These are phyloP conservation scores for Pyrus betulifolia DNA, from an alignment of 306 rosid species.

Conservation along the genomic window DNA sequence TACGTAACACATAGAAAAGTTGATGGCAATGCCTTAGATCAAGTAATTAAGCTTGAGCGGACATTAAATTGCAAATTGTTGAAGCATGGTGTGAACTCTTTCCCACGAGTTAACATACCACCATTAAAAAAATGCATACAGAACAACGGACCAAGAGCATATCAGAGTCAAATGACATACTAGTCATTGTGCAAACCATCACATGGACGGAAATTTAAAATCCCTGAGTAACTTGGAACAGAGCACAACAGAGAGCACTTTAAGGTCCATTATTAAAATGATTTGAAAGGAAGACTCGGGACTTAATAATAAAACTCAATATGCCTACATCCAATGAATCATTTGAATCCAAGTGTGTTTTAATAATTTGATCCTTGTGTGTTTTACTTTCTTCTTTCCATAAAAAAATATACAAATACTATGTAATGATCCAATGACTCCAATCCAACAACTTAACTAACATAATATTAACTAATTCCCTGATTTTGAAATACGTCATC, in stretches of 20 bases:
- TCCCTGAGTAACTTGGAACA: not conserved
- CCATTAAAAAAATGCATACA: not conserved
- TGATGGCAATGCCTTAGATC: not conserved
- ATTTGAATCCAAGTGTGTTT: not conserved
- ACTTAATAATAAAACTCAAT: not conserved
- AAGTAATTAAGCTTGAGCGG: not conserved
- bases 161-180: not conserved
- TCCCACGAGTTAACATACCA: not conserved
- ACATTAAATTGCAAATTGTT: not conserved
- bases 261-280: not conserved
- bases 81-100: not conserved
- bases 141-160: not conserved
- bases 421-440: not conserved
- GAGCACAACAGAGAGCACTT: not conserved
- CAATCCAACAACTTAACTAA: not conserved
- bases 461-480: not conserved
- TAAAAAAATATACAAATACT: not conserved
- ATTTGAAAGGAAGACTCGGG: not conserved
- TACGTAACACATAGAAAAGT: not conserved
- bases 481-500: not conserved
- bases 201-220: not conserved
- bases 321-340: not conserved
- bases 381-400: not conserved
- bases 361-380: not conserved
- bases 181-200: not conserved